Base-by-base conservation (phyloP, 2,329 filamentous ascomycete species). In the Phaeosphaeria sp. region DNA sequence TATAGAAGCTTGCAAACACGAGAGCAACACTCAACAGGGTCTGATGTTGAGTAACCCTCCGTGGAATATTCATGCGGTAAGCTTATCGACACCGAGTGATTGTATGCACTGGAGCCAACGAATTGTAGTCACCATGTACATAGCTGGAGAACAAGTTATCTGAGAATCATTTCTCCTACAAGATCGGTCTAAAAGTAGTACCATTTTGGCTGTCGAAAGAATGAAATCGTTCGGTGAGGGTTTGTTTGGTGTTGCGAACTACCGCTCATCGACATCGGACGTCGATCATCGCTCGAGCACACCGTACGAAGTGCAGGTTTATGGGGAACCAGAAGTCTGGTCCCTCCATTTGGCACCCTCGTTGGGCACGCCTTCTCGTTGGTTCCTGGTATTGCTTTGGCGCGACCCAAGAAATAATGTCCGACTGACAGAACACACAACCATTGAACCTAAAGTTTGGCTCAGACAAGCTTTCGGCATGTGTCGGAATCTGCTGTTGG, bases 31-130 rank as follows among this genome's bases (percentile, higher is more conserved):
- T 48, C 22, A 46, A 52, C 36, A 13, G 44, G 15, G 64, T 60
- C 54, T 67, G 59, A 57, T 41, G 41, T 68, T 69, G 54, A 66
- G 11, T 36, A 36, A 36, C 30, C 7, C 13, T 36, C 30, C 30
- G 30, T 36, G 30, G 30, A 36, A 11, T 36, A 15, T 13, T 3
- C 6, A 36, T 51, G 56, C 36, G 46, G 33, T 2, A 18, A 39
- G 18, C 17, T 44, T 20, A 10, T 22, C 15, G 18, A 21, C 21
- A 22, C 21, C 18, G 42, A 44, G 42, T 44, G 15, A 44, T 2
- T 6, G 18, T 44, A 6, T 44, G 42, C 18, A 6, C 42, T 21
- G 6, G n/a, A 11, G n/a, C 42, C 18, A 44, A 44, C 21, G 42
- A 7, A 36, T 6, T 6, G 30, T 36, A 13, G 3, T 13, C 30